phyloP scores from a whole-genome alignment of 768 basidiomycete species.

The Nevesoporus exiguus region DNA sequence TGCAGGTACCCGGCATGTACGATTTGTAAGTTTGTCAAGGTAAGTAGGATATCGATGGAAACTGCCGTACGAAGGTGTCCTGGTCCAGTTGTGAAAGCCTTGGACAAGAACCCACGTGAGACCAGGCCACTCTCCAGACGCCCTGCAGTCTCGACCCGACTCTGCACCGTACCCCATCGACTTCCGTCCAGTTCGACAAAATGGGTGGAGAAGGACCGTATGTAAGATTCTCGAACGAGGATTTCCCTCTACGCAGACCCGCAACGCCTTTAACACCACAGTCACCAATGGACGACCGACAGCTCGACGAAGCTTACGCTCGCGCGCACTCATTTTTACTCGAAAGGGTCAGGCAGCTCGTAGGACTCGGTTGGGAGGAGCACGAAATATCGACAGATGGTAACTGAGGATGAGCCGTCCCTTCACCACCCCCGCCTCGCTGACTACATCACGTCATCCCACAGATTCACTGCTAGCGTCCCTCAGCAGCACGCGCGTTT shows the following conservation, averaged over 20 bases:
- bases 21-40: too few species aligned
- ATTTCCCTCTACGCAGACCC: not conserved
- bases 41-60: too few species aligned
- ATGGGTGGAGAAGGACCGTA: constrained; percentile 11
- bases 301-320: not conserved
- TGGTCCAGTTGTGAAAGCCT: too few species aligned
- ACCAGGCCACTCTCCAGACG: too few species aligned
- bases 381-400: not conserved
- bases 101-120: too few species aligned
- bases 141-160: too few species aligned
- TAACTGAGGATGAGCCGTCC: not conserved
- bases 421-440: not conserved
- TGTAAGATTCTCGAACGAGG: constrained; percentile 1
- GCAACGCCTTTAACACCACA: not conserved
- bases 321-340: not conserved
- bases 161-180: not conserved
- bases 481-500: not conserved
- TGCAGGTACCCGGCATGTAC: too few species aligned
- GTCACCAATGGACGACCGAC: not conserved
- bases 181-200: not conserved
- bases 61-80: too few species aligned
- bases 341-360: not conserved
- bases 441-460: not conserved
- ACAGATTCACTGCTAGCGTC: not conserved
- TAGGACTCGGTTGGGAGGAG: not conserved